Conservation (phyloP, 148 eudicot species). For the Hydrangea macrophylla region DNA sequence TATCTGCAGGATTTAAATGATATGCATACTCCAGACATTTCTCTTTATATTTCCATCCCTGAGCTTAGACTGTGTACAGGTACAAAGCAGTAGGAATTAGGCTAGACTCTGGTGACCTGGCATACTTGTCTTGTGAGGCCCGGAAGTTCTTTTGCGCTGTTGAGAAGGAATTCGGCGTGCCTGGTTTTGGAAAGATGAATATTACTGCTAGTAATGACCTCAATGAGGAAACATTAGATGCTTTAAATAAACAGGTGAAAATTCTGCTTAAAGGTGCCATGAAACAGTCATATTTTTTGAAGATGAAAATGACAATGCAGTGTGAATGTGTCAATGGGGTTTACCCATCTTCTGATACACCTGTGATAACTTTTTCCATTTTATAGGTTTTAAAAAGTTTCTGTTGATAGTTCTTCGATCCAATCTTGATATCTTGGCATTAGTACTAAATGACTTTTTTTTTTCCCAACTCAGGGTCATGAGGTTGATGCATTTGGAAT, state of each 20-base stretch:
- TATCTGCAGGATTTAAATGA: not conserved
- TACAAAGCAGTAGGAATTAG: conserved; percentile 89
- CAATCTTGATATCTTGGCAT: too few species aligned
- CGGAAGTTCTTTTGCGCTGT: conserved; percentile 71
- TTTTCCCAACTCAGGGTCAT: conserved; percentile 66
- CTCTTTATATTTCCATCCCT: not conserved
- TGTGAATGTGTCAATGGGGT: too few species aligned
- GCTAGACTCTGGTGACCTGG: conserved; percentile 96
- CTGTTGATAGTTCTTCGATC: too few species aligned
- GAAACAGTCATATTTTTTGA: not conserved
- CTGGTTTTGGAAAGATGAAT: conserved; percentile 69
- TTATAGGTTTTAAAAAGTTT: too few species aligned
- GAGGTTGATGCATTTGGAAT: conserved; percentile 94
- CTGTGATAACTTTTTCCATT: too few species aligned
- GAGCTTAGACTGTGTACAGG: conserved; percentile 36
- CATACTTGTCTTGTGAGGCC: conserved; percentile 83
- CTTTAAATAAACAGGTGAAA: conserved; percentile 88
- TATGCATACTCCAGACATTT: not conserved
- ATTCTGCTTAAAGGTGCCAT: not conserved
- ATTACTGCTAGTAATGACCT: conserved; percentile 97
- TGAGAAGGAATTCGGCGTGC: conserved; percentile 76
- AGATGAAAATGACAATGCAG: too few species aligned
- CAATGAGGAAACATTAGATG: conserved; percentile 95
- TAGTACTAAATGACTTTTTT: conserved; percentile 13
- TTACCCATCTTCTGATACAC: too few species aligned